phyloP scores from a whole-genome alignment of 2,329 filamentous ascomycete genomes.

The Juglanconis oblonga region DNA sequence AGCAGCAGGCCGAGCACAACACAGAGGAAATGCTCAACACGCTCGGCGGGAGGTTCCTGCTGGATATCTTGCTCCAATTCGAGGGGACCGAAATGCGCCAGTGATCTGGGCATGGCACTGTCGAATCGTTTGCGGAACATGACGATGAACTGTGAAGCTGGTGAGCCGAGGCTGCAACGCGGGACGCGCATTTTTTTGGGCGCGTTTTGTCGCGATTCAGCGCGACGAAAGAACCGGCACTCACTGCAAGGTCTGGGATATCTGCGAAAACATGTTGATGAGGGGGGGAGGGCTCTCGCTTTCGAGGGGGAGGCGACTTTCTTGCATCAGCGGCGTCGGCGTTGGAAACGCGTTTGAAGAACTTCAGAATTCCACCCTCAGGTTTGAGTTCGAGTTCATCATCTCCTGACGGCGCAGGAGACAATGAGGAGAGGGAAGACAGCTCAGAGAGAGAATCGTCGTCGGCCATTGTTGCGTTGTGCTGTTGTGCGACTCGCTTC shows the following conservation, averaged over 20 bases:
- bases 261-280: constrained; percentile 89
- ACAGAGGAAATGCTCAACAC: constrained; percentile 85
- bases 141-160: constrained; percentile 75
- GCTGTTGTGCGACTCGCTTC: constrained; percentile 12
- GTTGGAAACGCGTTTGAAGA: constrained; percentile 59
- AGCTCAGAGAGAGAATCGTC: constrained; percentile 60
- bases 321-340: constrained; percentile 39
- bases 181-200: constrained; percentile 44
- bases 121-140: constrained; percentile 96
- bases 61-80: constrained; percentile 87
- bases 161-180: constrained; percentile 34
- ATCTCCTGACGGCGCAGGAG: constrained; percentile 50
- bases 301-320: constrained; percentile 63
- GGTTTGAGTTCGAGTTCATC: constrained; percentile 49
- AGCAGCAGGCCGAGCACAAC: constrained; percentile 82
- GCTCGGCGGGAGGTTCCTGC: constrained; percentile 74
- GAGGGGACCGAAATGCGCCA: constrained; percentile 88
- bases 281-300: constrained; percentile 81
- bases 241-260: constrained; percentile 86
- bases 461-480: constrained; percentile 47
- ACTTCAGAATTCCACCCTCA: constrained; percentile 62
- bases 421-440: constrained; percentile 49
- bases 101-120: constrained; percentile 82
- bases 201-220: constrained; percentile 44
- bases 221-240: constrained; percentile 47